A percentile compares a stretch with the other conserved stretches of the same genome.
Evolutionary conservation across 2,329 filamentous ascomycete genomes (phyloP).

Genomic region (Colletotrichum filicis): DNA sequence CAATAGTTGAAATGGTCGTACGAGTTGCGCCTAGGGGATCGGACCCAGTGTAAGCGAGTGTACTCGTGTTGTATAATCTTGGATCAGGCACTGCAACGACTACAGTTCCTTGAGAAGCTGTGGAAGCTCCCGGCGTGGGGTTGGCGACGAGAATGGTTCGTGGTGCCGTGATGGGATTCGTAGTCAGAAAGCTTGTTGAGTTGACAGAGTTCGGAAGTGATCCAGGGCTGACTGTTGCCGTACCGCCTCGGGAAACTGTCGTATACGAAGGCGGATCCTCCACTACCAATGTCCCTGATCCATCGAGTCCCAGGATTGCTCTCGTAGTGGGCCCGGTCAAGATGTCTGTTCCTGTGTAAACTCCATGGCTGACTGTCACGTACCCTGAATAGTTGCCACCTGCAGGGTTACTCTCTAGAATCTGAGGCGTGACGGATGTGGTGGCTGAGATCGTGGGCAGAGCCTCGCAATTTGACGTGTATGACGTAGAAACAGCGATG

Average conservation of each 20-base stretch:
- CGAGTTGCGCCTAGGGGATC: not conserved
- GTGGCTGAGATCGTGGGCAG: not conserved
- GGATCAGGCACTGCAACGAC: constrained; percentile 24
- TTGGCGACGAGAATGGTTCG: constrained; percentile 20
- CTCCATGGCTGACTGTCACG: constrained; percentile 3
- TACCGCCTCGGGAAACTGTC: constrained; percentile 12
- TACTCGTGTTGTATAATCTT: constrained; percentile 20
- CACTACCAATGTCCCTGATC: constrained; percentile 12
- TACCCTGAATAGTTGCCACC: constrained; percentile 12
- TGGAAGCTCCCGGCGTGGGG: constrained; percentile 4
- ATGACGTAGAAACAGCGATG: constrained; percentile 25
- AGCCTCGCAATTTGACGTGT: constrained; percentile 23
- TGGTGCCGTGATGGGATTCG: constrained; percentile 10
- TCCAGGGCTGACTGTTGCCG: not conserved
- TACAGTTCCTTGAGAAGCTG: constrained; percentile 14
- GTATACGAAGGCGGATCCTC: constrained; percentile 23
- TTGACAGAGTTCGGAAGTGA: constrained; percentile 1
- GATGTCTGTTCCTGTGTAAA: constrained; percentile 23
- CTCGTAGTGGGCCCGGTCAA: constrained; percentile 17
- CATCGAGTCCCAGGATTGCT: not conserved
- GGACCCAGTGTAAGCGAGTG: constrained; percentile 10
- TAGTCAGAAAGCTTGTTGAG: constrained; percentile 15
- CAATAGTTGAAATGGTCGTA: constrained; percentile 30
- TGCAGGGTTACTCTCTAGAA: not conserved
- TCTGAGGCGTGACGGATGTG: not conserved